These are phyloP conservation scores for Limonium bicolor DNA, from an alignment of 148 eudicot species.

Conservation along the genomic window DNA sequence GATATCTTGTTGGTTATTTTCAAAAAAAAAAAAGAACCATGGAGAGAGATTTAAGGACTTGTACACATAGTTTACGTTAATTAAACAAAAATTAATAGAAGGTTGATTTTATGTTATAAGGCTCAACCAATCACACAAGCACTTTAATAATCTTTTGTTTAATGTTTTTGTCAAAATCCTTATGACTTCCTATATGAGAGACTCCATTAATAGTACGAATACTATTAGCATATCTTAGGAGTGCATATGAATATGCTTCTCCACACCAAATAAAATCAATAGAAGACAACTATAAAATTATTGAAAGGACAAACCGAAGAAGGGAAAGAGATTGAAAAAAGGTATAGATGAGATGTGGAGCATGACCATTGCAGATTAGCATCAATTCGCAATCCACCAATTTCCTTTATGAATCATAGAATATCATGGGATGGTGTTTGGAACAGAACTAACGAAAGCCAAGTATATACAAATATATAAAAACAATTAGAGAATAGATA, in stretches of 20 bases:
- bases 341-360: slow-evolving; percentile 4
- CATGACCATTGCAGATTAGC: slow-evolving; percentile 80
- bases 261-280: slow-evolving; percentile 44
- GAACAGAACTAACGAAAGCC: too few species aligned
- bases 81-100: neutral
- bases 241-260: slow-evolving; percentile 87
- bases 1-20: too few species aligned
- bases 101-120: slow-evolving; percentile 13
- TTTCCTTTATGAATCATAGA: slow-evolving; percentile 55
- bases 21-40: too few species aligned
- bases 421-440: slow-evolving; percentile 90
- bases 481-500: too few species aligned
- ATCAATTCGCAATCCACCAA: slow-evolving; percentile 65
- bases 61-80: too few species aligned
- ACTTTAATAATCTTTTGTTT: slow-evolving; percentile 85
- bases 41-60: too few species aligned
- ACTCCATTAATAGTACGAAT: slow-evolving; percentile 98
- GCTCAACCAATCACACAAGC: slow-evolving; percentile 1
- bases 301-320: too few species aligned
- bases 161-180: slow-evolving; percentile 78
- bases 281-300: too few species aligned
- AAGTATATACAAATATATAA: too few species aligned
- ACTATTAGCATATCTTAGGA: slow-evolving; percentile 94
- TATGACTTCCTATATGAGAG: slow-evolving; percentile 88
- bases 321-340: too few species aligned